Base-by-base conservation (phyloP, 805 yeast species). In the Saccharomyces kudriavzevii region DNA sequence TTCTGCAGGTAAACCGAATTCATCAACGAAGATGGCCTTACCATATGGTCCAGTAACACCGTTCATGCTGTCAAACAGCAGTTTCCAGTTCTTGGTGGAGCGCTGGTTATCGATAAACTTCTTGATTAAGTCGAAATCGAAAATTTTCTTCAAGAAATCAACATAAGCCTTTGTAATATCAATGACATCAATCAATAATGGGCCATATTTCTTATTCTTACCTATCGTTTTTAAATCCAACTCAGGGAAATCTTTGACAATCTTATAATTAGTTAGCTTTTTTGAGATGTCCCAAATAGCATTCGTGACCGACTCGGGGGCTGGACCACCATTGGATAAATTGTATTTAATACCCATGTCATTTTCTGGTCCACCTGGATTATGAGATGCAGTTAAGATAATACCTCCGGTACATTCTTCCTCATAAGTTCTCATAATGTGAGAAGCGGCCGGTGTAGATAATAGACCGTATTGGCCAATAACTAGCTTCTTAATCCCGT, bases 21-120 rank as follows among this genome's bases (percentile, higher is more conserved):
- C 95, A 48, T 89, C 85, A 28, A 89, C 77, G 63, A 94, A 94
- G 48, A 94, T 82, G 47, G 87, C 85, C 64, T 78, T 74, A 55
- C 96, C 98, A 67, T 94, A 94, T 24, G 98, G 97, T 40, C 99
- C 99, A 29, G 99, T 94, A 63, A 94, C 95, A 68, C 99, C 99
- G 67, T 89, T 88, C 66, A 94, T 75, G 3, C 92, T 89, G 68
- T 94, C 99, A 63, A 94, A 92, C 57, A 94, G 75, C 45, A 91
- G 80, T 62, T 78, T 80, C 76, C 91, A 90, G 45, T 80, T 76
- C 49, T 78, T 74, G 55, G 77, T 74, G 29, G 76, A 56, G 47
- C 80, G 74, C 46, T 76, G 69, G 2, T 43, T 69, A 14, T 69
- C 69, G 55, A 92, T 75, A 68, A 94, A 94, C 48, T 75, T 66